phyloP scores from a whole-genome alignment of 23 red algal species.

The Gracilaria gracilis region DNA sequence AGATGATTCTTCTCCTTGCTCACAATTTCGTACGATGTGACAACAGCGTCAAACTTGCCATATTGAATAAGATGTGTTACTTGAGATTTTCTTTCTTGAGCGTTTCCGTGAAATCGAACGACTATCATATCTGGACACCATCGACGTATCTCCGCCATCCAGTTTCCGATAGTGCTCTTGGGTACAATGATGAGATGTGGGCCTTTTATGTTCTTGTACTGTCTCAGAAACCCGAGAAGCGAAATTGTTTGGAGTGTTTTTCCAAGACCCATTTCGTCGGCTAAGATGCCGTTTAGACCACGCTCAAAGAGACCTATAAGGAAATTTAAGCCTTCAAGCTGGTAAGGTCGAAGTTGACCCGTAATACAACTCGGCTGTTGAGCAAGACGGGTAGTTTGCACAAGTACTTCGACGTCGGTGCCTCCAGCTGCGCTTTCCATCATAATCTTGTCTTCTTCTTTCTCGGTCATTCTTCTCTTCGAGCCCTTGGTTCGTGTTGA shows the following conservation, averaged over 20 bases:
- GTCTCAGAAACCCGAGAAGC: conserved; percentile 86
- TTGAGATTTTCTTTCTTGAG: conserved; percentile 72
- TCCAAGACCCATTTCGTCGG: conserved; percentile 99
- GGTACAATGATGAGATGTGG: conserved; percentile 98
- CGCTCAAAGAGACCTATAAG: conserved; percentile 91
- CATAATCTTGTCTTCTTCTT: conserved; percentile 95
- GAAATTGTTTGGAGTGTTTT: conserved; percentile 97
- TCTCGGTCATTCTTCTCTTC: conserved; percentile 94
- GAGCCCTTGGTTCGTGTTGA: background rate
- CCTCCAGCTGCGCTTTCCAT: conserved; percentile 73
- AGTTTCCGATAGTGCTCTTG: conserved; percentile 97
- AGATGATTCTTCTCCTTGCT: conserved; percentile 90
- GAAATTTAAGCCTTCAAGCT: conserved; percentile 98
- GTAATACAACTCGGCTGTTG: conserved; percentile 88
- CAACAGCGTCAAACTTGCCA: conserved; percentile 92
- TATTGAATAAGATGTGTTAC: conserved; percentile 62
- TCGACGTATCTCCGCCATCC: conserved; percentile 86
- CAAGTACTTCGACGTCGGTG: conserved; percentile 57
- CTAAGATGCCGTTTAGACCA: conserved; percentile 97
- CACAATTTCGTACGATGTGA: conserved; percentile 97
- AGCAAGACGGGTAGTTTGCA: conserved; percentile 80
- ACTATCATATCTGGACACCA: conserved; percentile 90
- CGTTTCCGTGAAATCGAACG: conserved; percentile 93
- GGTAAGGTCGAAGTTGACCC: conserved; percentile 92
- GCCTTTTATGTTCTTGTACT: conserved; percentile 87